Conservation (phyloP, 2,329 filamentous ascomycete species). For the Microascus cirrosus region DNA sequence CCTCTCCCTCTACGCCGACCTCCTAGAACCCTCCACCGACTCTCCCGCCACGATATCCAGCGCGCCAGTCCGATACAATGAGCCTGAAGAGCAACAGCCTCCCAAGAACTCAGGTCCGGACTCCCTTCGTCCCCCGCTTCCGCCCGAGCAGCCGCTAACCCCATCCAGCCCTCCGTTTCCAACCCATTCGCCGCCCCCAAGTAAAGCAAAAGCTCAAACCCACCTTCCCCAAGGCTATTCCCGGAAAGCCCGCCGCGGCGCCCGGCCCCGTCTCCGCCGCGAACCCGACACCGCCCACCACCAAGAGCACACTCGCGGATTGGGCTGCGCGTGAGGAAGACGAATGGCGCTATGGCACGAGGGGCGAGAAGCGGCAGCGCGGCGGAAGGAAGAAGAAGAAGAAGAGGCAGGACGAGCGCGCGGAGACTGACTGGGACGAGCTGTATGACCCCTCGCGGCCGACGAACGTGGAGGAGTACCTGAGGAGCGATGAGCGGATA, state of each 20-base stretch:
- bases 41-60: conserved; percentile 58
- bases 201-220: conserved; percentile 50
- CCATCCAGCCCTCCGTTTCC: conserved; percentile 63
- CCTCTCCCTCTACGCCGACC: conserved; percentile 74
- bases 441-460: conserved; percentile 77
- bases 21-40: conserved; percentile 50
- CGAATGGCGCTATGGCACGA: conserved; percentile 58
- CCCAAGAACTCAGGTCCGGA: conserved; percentile 38
- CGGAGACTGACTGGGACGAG: conserved; percentile 78
- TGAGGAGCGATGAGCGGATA: conserved; percentile 73
- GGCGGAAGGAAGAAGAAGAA: conserved; percentile 72
- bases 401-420: conserved; percentile 43
- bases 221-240: conserved; percentile 36
- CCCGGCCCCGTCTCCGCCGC: conserved; percentile 17
- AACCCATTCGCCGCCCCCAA: conserved; percentile 73
- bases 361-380: conserved; percentile 55
- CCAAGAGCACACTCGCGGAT: conserved; percentile 65
- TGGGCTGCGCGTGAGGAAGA: conserved; percentile 73
- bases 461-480: conserved; percentile 76
- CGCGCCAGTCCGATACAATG: conserved; percentile 61
- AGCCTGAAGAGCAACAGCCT: conserved; percentile 30
- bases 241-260: conserved; percentile 15
- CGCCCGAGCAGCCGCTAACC: conserved; percentile 3
- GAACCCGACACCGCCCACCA: conserved; percentile 29
- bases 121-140: not conserved